Evolutionary conservation across 179 eudicot genomes (phyloP).

Genomic region (Sideroxylon spinosum): DNA sequence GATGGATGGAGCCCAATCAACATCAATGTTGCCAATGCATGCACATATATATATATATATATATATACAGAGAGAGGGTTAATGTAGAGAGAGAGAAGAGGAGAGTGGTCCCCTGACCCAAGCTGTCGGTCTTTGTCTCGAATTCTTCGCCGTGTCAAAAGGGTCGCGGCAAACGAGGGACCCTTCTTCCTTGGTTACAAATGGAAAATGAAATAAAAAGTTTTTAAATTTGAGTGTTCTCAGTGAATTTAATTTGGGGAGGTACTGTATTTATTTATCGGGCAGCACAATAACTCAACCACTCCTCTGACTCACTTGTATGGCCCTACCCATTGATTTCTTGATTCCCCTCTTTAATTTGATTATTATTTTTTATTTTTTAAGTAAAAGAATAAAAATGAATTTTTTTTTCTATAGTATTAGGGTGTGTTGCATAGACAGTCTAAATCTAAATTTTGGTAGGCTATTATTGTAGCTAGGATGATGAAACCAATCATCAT

Average conservation of each 20-base stretch:
- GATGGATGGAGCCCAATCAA: neutral
- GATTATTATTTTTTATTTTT: too few relatives aligned
- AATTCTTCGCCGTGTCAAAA: constrained; percentile 18
- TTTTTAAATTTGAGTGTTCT: neutral
- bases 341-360: neutral
- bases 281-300: constrained; percentile 24
- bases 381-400: too few relatives aligned
- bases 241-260: neutral
- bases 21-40: neutral
- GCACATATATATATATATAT: neutral
- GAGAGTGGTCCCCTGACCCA: neutral
- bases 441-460: too few relatives aligned
- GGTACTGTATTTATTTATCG: neutral
- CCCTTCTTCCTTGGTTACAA: neutral
- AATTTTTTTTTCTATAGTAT: too few relatives aligned
- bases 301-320: constrained; percentile 25
- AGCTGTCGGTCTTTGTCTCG: constrained; percentile 20
- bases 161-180: constrained; percentile 22
- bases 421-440: too few relatives aligned
- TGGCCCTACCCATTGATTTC: constrained; percentile 16
- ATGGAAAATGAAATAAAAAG: constrained; percentile 12
- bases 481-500: too few relatives aligned
- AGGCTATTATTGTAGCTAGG: too few relatives aligned
- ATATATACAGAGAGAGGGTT: neutral
- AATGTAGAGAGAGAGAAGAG: neutral